These are phyloP conservation scores for Schwanniomyces yamadae DNA, from an alignment of 805 yeast genomes.

Conservation along the genomic window DNA sequence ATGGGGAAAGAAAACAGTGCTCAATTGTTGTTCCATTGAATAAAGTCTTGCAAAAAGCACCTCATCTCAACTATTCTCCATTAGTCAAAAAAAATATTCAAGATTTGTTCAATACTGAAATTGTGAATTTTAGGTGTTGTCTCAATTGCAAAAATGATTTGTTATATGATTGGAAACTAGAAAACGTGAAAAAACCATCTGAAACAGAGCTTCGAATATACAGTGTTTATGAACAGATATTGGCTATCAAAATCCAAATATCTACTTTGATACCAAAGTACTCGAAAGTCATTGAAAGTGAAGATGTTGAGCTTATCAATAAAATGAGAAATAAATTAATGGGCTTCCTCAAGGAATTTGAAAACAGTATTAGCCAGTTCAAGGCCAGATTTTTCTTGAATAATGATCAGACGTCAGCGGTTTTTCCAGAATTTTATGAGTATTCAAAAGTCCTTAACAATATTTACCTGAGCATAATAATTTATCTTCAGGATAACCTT, in stretches of 20 bases:
- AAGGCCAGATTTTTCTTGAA: conserved; percentile 16
- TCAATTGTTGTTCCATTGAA: conserved; percentile 67
- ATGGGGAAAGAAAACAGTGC: conserved; percentile 49
- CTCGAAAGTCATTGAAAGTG: conserved; percentile 11
- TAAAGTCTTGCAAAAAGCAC: conserved; percentile 38
- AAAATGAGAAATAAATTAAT: conserved; percentile 23
- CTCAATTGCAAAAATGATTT: conserved; percentile 62
- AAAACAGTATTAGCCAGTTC: conserved; percentile 23
- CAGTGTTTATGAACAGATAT: conserved; percentile 17
- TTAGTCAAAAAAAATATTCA: conserved; percentile 19
- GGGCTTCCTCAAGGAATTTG: conserved; percentile 32
- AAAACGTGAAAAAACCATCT: conserved; percentile 7
- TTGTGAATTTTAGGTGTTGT: conserved; percentile 58
- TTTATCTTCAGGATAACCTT: conserved; percentile 66
- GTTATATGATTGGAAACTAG: conserved; percentile 48
- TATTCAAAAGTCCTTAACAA: conserved; percentile 43
- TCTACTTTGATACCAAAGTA: conserved; percentile 21
- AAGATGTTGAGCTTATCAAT: conserved; percentile 13
- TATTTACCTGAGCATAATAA: conserved; percentile 54
- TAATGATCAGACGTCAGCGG: conserved; percentile 8
- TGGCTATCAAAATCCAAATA: conserved; percentile 23
- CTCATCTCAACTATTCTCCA: conserved; percentile 33
- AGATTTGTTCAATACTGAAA: conserved; percentile 8
- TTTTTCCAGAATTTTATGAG: conserved; percentile 12
- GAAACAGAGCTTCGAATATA: conserved; percentile 14